Evolutionary conservation across 2,329 filamentous ascomycete species (phyloP).

Genomic region (Arthroderma sp.): DNA sequence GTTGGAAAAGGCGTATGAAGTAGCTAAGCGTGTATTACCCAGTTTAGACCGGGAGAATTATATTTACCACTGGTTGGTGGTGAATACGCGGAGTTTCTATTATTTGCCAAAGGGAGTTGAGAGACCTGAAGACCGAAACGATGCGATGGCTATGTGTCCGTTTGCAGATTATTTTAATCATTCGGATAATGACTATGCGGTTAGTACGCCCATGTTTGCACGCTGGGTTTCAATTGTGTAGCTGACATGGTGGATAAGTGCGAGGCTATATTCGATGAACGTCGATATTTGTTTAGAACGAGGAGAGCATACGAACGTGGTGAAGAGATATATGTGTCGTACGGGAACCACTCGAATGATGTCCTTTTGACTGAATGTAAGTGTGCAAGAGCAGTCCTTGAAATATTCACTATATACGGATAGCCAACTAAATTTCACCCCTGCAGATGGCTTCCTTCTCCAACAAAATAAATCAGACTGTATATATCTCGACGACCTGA

Average conservation of each 20-base stretch:
- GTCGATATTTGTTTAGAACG: slow-evolving; percentile 23
- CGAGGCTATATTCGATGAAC: slow-evolving; percentile 24
- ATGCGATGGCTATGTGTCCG: slow-evolving; percentile 33
- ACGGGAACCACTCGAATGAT: slow-evolving; percentile 32
- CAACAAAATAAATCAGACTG: slow-evolving; percentile 27
- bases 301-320: slow-evolving; percentile 24
- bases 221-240: background rate
- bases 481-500: slow-evolving; percentile 30
- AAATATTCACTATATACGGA: background rate
- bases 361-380: slow-evolving; percentile 32
- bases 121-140: slow-evolving; percentile 26
- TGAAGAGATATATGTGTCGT: slow-evolving; percentile 33
- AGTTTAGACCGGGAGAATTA: slow-evolving; percentile 31
- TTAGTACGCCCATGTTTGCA: background rate
- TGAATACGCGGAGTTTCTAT: slow-evolving; percentile 49
- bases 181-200: slow-evolving; percentile 19
- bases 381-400: slow-evolving; percentile 4
- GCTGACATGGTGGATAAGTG: slow-evolving; percentile 12
- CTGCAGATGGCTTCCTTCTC: slow-evolving; percentile 30
- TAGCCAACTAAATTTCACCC: background rate
- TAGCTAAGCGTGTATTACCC: slow-evolving; percentile 32
- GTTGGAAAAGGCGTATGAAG: slow-evolving; percentile 37
- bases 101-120: slow-evolving; percentile 35
- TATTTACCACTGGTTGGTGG: slow-evolving; percentile 46
- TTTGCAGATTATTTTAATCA: slow-evolving; percentile 38